Evolutionary conservation across 176 grass and related monocot genomes (phyloP), one percentile per base, ranked within the genome.

Genomic region (Phyllostachys edulis): DNA sequence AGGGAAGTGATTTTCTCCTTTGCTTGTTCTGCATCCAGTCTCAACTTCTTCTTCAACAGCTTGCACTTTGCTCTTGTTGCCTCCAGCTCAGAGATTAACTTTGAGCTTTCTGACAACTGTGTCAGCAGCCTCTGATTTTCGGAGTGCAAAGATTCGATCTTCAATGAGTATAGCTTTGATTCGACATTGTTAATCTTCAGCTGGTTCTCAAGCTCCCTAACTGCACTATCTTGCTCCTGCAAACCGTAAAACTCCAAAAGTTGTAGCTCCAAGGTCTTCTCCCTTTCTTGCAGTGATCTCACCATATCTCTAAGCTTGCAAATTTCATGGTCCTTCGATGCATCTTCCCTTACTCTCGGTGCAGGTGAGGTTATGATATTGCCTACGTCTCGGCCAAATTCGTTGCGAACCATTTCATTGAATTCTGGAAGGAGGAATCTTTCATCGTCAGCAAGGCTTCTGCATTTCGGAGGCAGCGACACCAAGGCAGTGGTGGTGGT

Each of bases 191-290:
- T 94, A 78, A 99, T 88, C 88, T 92, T 94, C 27, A 94, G 55
- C 62, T 96, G 93, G 82, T 87, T 99, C 89, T 94, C 84, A 76
- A 99, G 93, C 88, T 96, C 89, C 73, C 79, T 90, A 80, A 96
- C 72, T 5, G 88, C 76, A 69, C 76, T 80, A 67, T 92, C 88
- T 78, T 91, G 93, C 73, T 96, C 96, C 86, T 94, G 86, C 78
- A 96, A 88, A 78, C 88, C 89, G 8, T 80, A 89, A 37, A 77
- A 90, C 54, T 96, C 81, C 56, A 87, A 42, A 63, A 94, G 75
- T 77, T 99, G 91, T 49, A 89, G 80, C 83, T 94, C 93, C 10
- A 99, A 90, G 20, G 80, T 89, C 73, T 84, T 96, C 54, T 94
- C 93, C 63, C 90, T 96, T 84, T 94, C 96, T 77, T 92, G 87